phyloP scores from a whole-genome alignment of 208 protist species.

The Crithidia mellificae region DNA sequence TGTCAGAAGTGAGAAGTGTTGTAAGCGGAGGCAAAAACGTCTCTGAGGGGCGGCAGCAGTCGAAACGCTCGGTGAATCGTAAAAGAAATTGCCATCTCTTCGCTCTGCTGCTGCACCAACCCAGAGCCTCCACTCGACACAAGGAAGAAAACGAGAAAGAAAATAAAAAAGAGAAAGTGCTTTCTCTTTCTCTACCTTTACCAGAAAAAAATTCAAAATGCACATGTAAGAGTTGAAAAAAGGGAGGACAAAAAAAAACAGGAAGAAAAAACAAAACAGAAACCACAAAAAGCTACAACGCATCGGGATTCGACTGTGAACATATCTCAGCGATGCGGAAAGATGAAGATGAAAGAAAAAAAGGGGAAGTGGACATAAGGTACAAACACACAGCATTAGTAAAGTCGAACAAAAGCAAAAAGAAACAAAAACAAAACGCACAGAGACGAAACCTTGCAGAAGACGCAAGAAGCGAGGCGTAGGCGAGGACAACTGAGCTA shows the following conservation, averaged over 20 bases:
- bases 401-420: not conserved
- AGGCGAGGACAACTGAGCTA: too few species aligned
- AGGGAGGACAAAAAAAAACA: not conserved
- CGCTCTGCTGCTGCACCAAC: not conserved
- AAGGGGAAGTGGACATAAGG: not conserved
- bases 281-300: not conserved
- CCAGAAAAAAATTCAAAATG: not conserved
- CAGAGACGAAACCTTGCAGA: too few species aligned
- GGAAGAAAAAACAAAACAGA: not conserved
- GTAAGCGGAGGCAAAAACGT: not conserved
- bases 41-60: not conserved
- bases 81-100: not conserved
- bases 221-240: not conserved
- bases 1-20: not conserved
- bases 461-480: too few species aligned
- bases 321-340: not conserved
- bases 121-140: not conserved
- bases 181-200: not conserved
- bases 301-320: not conserved
- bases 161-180: not conserved
- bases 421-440: not conserved
- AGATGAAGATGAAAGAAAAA: not conserved
- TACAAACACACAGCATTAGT: not conserved
- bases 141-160: not conserved
- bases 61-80: not conserved